phyloP scores from a whole-genome alignment of 2,329 filamentous ascomycete species.

The Epichloe elymi region DNA sequence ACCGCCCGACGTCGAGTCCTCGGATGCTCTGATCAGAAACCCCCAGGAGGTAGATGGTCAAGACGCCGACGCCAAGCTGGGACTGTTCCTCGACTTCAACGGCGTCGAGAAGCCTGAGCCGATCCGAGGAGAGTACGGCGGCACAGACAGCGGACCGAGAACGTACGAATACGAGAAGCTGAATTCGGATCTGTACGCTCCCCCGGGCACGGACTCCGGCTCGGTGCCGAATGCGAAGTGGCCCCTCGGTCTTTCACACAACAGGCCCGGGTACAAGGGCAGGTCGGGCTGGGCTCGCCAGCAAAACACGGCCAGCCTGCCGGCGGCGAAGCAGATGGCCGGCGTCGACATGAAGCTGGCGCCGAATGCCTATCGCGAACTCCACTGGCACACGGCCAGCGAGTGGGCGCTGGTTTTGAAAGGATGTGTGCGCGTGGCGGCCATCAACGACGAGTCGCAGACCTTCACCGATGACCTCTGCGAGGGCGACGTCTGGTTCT shows the following conservation, averaged over 20 bases:
- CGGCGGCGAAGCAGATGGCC: conserved; percentile 36
- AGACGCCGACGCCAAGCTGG: conserved; percentile 33
- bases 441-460: conserved; percentile 37
- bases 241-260: conserved; percentile 39
- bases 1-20: conserved; percentile 22
- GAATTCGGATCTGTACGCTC: conserved; percentile 40
- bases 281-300: conserved; percentile 40
- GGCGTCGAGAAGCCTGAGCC: conserved; percentile 39
- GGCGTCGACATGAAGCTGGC: conserved; percentile 46
- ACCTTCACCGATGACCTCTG: conserved; percentile 34
- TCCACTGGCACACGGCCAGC: conserved; percentile 47
- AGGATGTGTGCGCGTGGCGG: conserved; percentile 36
- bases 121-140: conserved; percentile 36
- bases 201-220: conserved; percentile 41
- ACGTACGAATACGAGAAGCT: conserved; percentile 36
- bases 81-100: conserved; percentile 40
- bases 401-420: conserved; percentile 41
- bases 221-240: conserved; percentile 34
- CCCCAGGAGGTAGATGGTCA: conserved; percentile 35
- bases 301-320: conserved; percentile 38
- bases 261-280: conserved; percentile 28
- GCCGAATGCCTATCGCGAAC: conserved; percentile 45
- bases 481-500: conserved; percentile 22
- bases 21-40: conserved; percentile 25
- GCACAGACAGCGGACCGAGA: conserved; percentile 39